phyloP scores from a whole-genome alignment of 73 alveolate species.

The Diophrys appendiculata region DNA sequence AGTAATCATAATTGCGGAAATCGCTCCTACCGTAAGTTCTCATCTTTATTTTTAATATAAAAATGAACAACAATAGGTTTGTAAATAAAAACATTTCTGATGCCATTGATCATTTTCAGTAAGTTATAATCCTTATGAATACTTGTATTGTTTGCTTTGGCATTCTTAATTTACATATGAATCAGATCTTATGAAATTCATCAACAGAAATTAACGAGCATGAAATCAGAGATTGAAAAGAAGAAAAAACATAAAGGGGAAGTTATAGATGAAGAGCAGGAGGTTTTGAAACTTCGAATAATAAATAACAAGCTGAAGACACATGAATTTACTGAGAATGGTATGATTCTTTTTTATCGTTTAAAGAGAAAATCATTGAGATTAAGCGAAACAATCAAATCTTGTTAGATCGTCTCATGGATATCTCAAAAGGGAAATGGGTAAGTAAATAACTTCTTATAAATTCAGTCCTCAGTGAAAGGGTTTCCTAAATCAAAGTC shows the following conservation, averaged over 20 bases:
- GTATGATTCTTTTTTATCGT: not conserved
- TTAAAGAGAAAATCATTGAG: slow-evolving; percentile 36
- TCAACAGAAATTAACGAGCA: not conserved
- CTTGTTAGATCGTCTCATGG: slow-evolving; percentile 43
- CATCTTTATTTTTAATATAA: not conserved
- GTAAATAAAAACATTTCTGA: slow-evolving; percentile 1
- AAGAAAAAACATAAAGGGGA: not conserved
- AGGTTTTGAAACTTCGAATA: not conserved
- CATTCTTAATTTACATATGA: too few species aligned
- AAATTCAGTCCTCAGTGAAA: slow-evolving; percentile 10
- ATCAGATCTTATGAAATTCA: not conserved
- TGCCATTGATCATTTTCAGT: not conserved
- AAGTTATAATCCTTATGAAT: not conserved
- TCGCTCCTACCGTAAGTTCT: not conserved
- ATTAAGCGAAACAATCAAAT: slow-evolving; percentile 37
- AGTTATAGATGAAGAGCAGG: not conserved
- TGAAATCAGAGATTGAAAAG: too few species aligned
- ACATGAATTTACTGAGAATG: slow-evolving; percentile 1
- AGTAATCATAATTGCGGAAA: too few species aligned
- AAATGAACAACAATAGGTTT: not conserved
- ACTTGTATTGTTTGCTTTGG: too few species aligned
- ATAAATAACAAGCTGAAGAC: slow-evolving; percentile 3
- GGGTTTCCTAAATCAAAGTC: not conserved
- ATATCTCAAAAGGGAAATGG: slow-evolving; percentile 57
- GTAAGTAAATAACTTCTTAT: not conserved